Percentiles rank a stretch among this genome's conserved stretches.
phyloP scores from a whole-genome alignment of 1,284 basidiomycete species.

The Earliella scabrosa region DNA sequence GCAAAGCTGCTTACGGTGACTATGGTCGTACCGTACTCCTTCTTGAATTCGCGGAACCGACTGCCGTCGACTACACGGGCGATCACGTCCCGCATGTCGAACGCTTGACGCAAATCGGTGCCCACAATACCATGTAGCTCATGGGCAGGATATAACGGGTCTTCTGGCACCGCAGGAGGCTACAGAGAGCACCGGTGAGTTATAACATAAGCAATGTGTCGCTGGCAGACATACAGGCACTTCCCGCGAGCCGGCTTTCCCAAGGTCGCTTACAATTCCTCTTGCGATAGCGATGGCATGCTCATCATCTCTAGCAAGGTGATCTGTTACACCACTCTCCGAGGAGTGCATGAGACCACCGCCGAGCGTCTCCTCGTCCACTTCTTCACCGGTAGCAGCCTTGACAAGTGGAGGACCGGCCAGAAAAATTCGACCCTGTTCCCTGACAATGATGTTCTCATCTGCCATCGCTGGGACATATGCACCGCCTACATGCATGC shows the following conservation, averaged over 20 bases:
- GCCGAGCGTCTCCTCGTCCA: slow-evolving; percentile 92
- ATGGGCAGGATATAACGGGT: slow-evolving; percentile 78
- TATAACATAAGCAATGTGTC: background rate
- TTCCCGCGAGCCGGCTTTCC: slow-evolving; percentile 56
- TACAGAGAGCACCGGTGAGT: slow-evolving; percentile 29
- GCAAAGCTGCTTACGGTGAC: slow-evolving; percentile 67
- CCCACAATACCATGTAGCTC: slow-evolving; percentile 94
- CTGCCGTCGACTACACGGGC: slow-evolving; percentile 91
- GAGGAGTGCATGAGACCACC: slow-evolving; percentile 94
- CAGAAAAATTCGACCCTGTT: slow-evolving; percentile 95
- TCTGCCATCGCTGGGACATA: slow-evolving; percentile 98
- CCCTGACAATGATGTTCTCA: slow-evolving; percentile 92
- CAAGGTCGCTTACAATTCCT: slow-evolving; percentile 82
- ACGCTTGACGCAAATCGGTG: slow-evolving; percentile 84
- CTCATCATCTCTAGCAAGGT: slow-evolving; percentile 87
- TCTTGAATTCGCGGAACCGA: slow-evolving; percentile 94
- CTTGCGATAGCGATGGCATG: slow-evolving; percentile 89
- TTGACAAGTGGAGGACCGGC: slow-evolving; percentile 95
- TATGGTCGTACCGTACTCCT: slow-evolving; percentile 90
- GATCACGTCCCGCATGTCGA: slow-evolving; percentile 95
- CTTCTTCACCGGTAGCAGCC: slow-evolving; percentile 92
- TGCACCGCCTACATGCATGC: slow-evolving; percentile 64
- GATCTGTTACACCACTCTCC: slow-evolving; percentile 93
- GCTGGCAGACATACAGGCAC: slow-evolving; percentile 46
- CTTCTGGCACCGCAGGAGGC: slow-evolving; percentile 64